Conservation (phyloP, 2,329 filamentous ascomycete species). For the Epichloe aotearoae region DNA sequence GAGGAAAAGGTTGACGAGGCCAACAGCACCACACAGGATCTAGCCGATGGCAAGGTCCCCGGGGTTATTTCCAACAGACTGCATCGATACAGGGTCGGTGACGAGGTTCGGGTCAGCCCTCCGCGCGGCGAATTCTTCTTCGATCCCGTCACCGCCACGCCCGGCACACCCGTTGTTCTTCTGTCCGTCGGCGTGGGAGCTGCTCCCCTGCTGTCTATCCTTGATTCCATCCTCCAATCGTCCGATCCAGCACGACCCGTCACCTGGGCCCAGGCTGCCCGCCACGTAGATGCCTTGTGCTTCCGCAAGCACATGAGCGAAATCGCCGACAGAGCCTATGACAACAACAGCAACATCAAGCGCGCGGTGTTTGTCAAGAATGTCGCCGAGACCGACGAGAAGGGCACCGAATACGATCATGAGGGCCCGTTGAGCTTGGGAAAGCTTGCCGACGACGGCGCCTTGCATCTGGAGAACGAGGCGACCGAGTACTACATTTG, state of each 20-base stretch:
- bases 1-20: slow-evolving; percentile 29
- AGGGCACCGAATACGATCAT: slow-evolving; percentile 43
- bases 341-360: slow-evolving; percentile 14
- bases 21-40: slow-evolving; percentile 17
- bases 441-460: slow-evolving; percentile 31
- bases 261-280: slow-evolving; percentile 50
- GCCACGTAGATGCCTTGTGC: slow-evolving; percentile 35
- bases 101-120: slow-evolving; percentile 40
- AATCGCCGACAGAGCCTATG: slow-evolving; percentile 17
- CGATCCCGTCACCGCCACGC: slow-evolving; percentile 28
- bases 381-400: slow-evolving; percentile 25
- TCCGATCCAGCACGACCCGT: slow-evolving; percentile 29
- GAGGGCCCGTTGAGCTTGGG: slow-evolving; percentile 42
- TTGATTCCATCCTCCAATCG: slow-evolving; percentile 36
- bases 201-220: slow-evolving; percentile 52
- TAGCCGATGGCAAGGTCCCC: slow-evolving; percentile 21
- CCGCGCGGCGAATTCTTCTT: slow-evolving; percentile 51
- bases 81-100: slow-evolving; percentile 35
- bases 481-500: slow-evolving; percentile 54
- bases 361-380: slow-evolving; percentile 38
- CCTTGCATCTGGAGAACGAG: slow-evolving; percentile 38
- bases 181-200: slow-evolving; percentile 57
- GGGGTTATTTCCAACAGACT: slow-evolving; percentile 42
- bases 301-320: slow-evolving; percentile 38
- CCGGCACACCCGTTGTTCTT: slow-evolving; percentile 45